Percentiles rank a stretch among this genome's conserved stretches.
phyloP scores from a whole-genome alignment of 768 basidiomycete species.

The Macrocybe gigantea region DNA sequence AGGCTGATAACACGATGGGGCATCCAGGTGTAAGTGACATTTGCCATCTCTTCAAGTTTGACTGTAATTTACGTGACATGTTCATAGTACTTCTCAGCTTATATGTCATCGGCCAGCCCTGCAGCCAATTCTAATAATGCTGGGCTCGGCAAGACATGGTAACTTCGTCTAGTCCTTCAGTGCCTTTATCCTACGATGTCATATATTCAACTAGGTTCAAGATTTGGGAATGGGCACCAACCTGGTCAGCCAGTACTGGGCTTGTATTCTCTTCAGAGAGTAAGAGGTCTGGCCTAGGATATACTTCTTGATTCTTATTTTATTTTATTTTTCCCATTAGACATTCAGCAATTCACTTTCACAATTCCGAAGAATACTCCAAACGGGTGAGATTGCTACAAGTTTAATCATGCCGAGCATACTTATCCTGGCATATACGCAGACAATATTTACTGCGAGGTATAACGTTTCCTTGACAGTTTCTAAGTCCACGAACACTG shows the following conservation, averaged over 20 bases:
- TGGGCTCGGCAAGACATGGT: slow-evolving; percentile 37
- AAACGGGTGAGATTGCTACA: slow-evolving; percentile 20
- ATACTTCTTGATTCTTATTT: background rate
- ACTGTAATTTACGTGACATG: background rate
- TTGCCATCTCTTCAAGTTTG: background rate
- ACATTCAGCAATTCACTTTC: slow-evolving; percentile 24
- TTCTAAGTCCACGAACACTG: background rate
- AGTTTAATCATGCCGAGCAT: background rate
- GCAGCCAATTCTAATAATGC: slow-evolving; percentile 30
- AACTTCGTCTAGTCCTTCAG: background rate
- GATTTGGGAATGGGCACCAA: slow-evolving; percentile 34
- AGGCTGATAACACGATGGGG: slow-evolving; percentile 25
- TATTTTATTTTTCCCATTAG: slow-evolving; percentile 7
- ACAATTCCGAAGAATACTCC: slow-evolving; percentile 27
- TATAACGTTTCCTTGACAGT: background rate
- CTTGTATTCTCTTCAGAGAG: slow-evolving; percentile 23
- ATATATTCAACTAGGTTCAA: slow-evolving; percentile 24
- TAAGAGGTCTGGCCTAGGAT: slow-evolving; percentile 6
- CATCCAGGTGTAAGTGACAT: slow-evolving; percentile 22
- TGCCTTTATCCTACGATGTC: background rate
- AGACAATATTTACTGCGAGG: slow-evolving; percentile 25
- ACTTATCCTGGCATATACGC: background rate
- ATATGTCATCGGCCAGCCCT: slow-evolving; percentile 24
- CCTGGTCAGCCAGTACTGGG: slow-evolving; percentile 22
- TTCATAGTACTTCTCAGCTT: slow-evolving; percentile 25